Conservation (phyloP, 1,284 basidiomycete genomes). For the Ganoderma resinaceum region DNA sequence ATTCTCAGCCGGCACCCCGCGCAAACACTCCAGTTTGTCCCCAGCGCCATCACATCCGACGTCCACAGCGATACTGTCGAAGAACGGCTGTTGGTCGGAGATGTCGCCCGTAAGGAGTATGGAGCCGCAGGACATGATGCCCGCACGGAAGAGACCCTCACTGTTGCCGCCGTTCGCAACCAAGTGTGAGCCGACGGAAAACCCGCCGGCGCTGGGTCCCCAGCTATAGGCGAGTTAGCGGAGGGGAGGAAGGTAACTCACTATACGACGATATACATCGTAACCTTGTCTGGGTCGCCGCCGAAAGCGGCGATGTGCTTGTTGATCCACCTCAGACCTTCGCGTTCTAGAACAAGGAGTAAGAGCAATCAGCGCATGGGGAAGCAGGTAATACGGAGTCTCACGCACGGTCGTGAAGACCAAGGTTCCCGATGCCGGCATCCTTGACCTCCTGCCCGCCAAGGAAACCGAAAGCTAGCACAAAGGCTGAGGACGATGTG, state of each 20-base stretch:
- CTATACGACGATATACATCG: slow-evolving; percentile 24
- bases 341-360: not conserved
- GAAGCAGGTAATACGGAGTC: not conserved
- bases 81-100: not conserved
- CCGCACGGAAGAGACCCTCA: slow-evolving; percentile 29
- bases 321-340: slow-evolving; percentile 64
- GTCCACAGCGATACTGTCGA: not conserved
- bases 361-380: not conserved
- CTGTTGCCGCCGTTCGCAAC: slow-evolving; percentile 41
- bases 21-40: not conserved
- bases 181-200: slow-evolving; percentile 44
- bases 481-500: too few relatives aligned
- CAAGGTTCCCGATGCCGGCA: not conserved
- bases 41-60: not conserved
- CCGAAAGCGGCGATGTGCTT: slow-evolving; percentile 48
- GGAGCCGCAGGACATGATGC: not conserved
- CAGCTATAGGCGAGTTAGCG: slow-evolving; percentile 32
- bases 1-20: slow-evolving; percentile 44
- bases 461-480: slow-evolving; percentile 1
- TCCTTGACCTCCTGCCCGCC: not conserved
- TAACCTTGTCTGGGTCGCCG: slow-evolving; percentile 46
- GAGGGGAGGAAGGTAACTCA: not conserved
- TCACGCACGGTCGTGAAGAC: slow-evolving; percentile 53
- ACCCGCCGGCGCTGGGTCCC: slow-evolving; percentile 50
- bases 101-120: not conserved